These are phyloP conservation scores for Sarocladium oryzae DNA, from an alignment of 2,329 filamentous ascomycete species.

Conservation along the genomic window DNA sequence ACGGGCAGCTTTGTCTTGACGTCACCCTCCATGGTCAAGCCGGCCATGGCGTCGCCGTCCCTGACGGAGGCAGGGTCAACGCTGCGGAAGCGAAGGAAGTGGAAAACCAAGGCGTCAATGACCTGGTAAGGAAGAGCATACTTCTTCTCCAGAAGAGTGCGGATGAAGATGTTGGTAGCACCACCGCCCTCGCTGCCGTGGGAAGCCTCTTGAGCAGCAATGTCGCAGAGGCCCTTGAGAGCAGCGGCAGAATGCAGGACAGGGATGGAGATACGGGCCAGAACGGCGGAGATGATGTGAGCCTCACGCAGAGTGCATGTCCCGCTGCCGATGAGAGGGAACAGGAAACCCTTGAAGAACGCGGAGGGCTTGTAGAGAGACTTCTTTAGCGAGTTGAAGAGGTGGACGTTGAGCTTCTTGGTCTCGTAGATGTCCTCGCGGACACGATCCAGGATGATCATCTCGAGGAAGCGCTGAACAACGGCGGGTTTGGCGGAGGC, in stretches of 20 bases:
- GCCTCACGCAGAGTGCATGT: conserved; percentile 92
- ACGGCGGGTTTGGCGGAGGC: conserved; percentile 74
- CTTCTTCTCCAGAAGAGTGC: conserved; percentile 88
- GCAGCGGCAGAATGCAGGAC: conserved; percentile 90
- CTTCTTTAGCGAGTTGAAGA: conserved; percentile 91
- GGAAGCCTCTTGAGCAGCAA: conserved; percentile 83
- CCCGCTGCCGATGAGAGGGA: conserved; percentile 77
- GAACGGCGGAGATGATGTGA: conserved; percentile 80
- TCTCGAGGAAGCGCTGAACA: conserved; percentile 79
- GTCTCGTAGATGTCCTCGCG: conserved; percentile 89
- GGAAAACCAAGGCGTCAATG: conserved; percentile 89
- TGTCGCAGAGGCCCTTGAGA: conserved; percentile 86
- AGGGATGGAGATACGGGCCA: conserved; percentile 78
- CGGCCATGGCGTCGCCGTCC: conserved; percentile 46
- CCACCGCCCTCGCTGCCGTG: conserved; percentile 80
- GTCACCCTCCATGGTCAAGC: conserved; percentile 37
- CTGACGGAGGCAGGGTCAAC: conserved; percentile 54
- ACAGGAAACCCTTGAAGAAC: conserved; percentile 95
- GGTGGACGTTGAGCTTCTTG: conserved; percentile 90
- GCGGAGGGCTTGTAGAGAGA: conserved; percentile 87
- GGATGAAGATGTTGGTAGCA: conserved; percentile 92
- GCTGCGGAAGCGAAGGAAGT: conserved; percentile 84
- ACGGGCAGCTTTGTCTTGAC: conserved; percentile 68
- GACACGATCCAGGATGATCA: conserved; percentile 82
- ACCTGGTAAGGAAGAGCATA: conserved; percentile 94